Evolutionary conservation across 805 yeast genomes (phyloP), one percentile per base, ranked within the genome.

Genomic region (Priceomyces fermenticarens): DNA sequence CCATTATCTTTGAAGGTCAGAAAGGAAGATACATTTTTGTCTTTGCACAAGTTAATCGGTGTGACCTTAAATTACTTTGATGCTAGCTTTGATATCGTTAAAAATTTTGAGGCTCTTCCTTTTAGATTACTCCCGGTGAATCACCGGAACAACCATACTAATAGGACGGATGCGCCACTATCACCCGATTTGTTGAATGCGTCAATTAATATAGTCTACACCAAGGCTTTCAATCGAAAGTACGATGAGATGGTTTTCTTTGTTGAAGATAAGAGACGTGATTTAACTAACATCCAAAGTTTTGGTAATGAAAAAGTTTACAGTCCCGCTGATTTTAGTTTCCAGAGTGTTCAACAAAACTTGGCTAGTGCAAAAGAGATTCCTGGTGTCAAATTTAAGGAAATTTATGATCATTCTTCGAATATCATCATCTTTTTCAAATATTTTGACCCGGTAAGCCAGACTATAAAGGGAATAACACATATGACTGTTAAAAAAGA

Each of bases 121-220:
- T 72, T 83, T 33, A 69, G 83, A 41, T 74, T 85, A 45, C 80
- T 93, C 81, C 63, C 75, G 15, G 71, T 87, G 65, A 77, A 75
- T 10, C 78, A 76, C 51, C 73, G 96, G 36, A 78, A 81, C 48
- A 87, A 88, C 58, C 77, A 74, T 45, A 85, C 97, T 0, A 62
- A 77, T 36, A 73, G 97, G 49, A 77, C 88, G 1, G 82, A 78
- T 43, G 44, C 47, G 9, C 55, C 47, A 36, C 55, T 66, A n/a
- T 53, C 57, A 30, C 55, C 44, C 36, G 60, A 51, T 38, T 40
- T 53, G 15, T 55, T 59, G 29, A 62, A 67, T 10, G 36, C 63
- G 8, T 67, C 81, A 0, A 64, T 86, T 14, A 81, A 75, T 29
- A 76, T 76, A 32, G 70, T 82, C 2, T 74, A 76, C 35, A 67